Evolutionary conservation across 2,329 filamentous ascomycete genomes (phyloP).

Genomic region (Albifimbria verrucaria): DNA sequence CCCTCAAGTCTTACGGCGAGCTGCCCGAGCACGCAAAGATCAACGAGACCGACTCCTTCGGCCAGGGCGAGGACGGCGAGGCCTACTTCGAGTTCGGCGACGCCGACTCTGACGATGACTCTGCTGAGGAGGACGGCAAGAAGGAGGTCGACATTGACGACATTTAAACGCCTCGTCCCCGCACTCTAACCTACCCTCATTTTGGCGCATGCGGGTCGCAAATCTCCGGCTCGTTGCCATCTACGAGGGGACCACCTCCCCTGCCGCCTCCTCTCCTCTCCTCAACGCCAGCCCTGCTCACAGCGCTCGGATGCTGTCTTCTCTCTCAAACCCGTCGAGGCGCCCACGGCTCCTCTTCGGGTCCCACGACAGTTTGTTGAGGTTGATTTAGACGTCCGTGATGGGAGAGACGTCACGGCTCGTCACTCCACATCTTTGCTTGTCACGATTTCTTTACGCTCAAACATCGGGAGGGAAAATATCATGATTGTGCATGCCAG

Average conservation of each 20-base stretch:
- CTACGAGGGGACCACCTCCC: not conserved
- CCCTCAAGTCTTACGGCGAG: constrained; percentile 95
- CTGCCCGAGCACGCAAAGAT: constrained; percentile 98
- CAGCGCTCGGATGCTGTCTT: constrained; percentile 54
- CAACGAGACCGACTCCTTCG: constrained; percentile 97
- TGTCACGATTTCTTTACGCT: constrained; percentile 16
- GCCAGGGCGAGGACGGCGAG: constrained; percentile 89
- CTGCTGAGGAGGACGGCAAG: constrained; percentile 53
- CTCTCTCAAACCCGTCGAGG: constrained; percentile 53
- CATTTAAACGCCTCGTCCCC: constrained; percentile 58
- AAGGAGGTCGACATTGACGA: constrained; percentile 95
- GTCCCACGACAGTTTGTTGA: constrained; percentile 46
- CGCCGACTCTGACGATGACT: constrained; percentile 63
- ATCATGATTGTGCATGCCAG: constrained; percentile 19
- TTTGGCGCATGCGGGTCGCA: no score
- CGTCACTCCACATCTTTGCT: constrained; percentile 23
- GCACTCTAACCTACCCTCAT: not conserved
- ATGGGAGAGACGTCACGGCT: constrained; percentile 61
- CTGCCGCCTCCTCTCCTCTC: not conserved
- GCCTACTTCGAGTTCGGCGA: constrained; percentile 99
- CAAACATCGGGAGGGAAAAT: constrained; percentile 6
- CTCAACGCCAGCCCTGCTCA: not conserved
- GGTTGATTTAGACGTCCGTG: constrained; percentile 40
- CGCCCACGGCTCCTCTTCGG: constrained; percentile 12
- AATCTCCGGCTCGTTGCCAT: no score